Evolutionary conservation across 257 asterid genomes (phyloP), one percentile per base, ranked within the genome.

Genomic region (Nicotiana otophora): DNA sequence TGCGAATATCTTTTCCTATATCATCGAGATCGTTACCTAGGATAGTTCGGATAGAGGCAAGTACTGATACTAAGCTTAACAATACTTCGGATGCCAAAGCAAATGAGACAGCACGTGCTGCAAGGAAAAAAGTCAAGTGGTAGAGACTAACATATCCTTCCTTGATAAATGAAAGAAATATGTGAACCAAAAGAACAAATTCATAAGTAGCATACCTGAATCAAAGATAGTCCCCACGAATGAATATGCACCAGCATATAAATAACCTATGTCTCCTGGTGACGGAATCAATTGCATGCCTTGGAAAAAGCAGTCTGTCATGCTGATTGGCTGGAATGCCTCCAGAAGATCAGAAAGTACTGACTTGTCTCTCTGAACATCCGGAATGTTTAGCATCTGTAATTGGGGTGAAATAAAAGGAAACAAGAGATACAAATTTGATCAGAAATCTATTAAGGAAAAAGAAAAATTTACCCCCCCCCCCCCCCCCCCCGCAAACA

Each of bases 81-180:
- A 94, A 86, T 81, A 89, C 91, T 85, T 94, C 92, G 51, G 95
- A 89, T 83, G 98, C 96, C 86, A 92, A 93, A 80, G 88, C 80
- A 87, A 92, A 90, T 82, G 98, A 94, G 86, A 89, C 83, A 81
- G 89, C 86, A 80, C 86, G 85, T 60, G 91, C 97, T 92, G 95
- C 92, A 83, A 88, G 66, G 81, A 85, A 82, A 81, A 85, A 63
- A 66, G 76, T 81, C 33, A 34, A 83, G 85, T 39, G 83, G 72
- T 63, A 78, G 77, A 30, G 66, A 74, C 57, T 58, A 69, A 82
- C 77, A 76, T 80, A 72, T 46, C 54, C 83, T 80, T 64, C 81
- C 54, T 34, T 20, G 60, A 51, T 36, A 82, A 74, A 34, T 39
- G 57, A 74, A n/a, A 82, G 57, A 84, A 81, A 33, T 53, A 39